phyloP scores from a whole-genome alignment of 768 basidiomycete genomes.

The Dacryopinax spathularia region DNA sequence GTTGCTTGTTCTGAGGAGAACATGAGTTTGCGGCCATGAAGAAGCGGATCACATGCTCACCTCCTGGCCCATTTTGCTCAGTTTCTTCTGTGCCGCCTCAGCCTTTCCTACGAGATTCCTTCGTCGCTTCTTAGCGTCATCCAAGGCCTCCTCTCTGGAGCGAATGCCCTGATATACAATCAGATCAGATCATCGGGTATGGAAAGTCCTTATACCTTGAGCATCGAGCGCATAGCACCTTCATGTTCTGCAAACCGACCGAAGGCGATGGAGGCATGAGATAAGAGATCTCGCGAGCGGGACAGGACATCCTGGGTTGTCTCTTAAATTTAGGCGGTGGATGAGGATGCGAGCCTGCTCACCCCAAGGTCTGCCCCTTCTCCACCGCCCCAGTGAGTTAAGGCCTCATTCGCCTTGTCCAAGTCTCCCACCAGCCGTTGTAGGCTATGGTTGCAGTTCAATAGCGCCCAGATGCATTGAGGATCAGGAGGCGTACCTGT shows the following conservation, averaged over 20 bases:
- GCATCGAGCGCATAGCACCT: neutral
- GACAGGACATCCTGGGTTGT: constrained; percentile 51
- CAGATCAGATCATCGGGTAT: constrained; percentile 55
- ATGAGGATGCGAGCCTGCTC: constrained; percentile 5
- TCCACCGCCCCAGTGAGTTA: constrained; percentile 31
- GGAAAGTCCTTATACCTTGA: neutral
- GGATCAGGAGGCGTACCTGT: constrained; percentile 37
- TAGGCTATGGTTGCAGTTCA: constrained; percentile 28
- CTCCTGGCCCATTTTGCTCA: constrained; percentile 77
- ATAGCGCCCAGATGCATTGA: neutral
- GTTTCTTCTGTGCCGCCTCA: constrained; percentile 73
- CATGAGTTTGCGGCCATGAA: neutral
- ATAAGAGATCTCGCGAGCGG: constrained; percentile 52
- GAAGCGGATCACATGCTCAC: constrained; percentile 4
- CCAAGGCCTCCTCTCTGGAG: constrained; percentile 68
- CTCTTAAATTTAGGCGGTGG: neutral
- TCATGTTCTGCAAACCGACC: constrained; percentile 39
- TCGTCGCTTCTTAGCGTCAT: constrained; percentile 57
- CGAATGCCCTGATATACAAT: constrained; percentile 66
- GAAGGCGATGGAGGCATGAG: constrained; percentile 53
- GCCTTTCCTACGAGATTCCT: constrained; percentile 53
- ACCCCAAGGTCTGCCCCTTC: constrained; percentile 17
- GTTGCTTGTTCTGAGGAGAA: constrained; percentile 50
- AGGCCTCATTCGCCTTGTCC: constrained; percentile 53
- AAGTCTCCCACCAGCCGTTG: constrained; percentile 54